Evolutionary conservation across 2,329 filamentous ascomycete genomes (phyloP).

Genomic region (Neofusicoccum sp.): DNA sequence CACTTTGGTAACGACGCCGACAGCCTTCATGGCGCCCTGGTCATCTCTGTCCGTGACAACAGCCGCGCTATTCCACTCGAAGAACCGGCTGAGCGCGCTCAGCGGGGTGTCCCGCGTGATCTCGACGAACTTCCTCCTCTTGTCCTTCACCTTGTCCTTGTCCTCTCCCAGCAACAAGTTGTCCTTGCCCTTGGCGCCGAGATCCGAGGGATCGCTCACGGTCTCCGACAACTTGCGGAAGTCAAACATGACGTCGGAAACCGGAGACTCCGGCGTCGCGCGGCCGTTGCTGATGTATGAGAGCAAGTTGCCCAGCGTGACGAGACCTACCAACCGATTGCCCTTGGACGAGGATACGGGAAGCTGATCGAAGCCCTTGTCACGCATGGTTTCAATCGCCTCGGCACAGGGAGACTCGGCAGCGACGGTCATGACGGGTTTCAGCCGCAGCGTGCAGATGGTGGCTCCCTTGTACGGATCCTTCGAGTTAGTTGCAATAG

Average conservation of each 20-base stretch:
- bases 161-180: slow-evolving; percentile 18
- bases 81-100: slow-evolving; percentile 82
- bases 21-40: slow-evolving; percentile 66
- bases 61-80: slow-evolving; percentile 97
- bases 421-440: slow-evolving; percentile 86
- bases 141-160: slow-evolving; percentile 21
- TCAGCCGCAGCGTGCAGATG: slow-evolving; percentile 80
- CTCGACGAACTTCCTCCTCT: slow-evolving; percentile 76
- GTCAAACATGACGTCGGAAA: slow-evolving; percentile 94
- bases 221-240: slow-evolving; percentile 82
- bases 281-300: slow-evolving; percentile 86
- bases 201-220: slow-evolving; percentile 79
- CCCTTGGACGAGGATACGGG: slow-evolving; percentile 76
- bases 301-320: slow-evolving; percentile 92
- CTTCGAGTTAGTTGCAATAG: slow-evolving; percentile 43
- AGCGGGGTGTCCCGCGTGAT: slow-evolving; percentile 91
- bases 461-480: slow-evolving; percentile 80
- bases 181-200: slow-evolving; percentile 36
- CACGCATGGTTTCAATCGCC: slow-evolving; percentile 96
- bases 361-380: slow-evolving; percentile 97
- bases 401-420: slow-evolving; percentile 73
- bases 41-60: slow-evolving; percentile 81
- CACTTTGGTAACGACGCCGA: slow-evolving; percentile 94
- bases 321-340: slow-evolving; percentile 78
- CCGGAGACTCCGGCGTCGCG: slow-evolving; percentile 70